Evolutionary conservation across 2,329 filamentous ascomycete genomes (phyloP).

Genomic region (Emmonsia crescens): DNA sequence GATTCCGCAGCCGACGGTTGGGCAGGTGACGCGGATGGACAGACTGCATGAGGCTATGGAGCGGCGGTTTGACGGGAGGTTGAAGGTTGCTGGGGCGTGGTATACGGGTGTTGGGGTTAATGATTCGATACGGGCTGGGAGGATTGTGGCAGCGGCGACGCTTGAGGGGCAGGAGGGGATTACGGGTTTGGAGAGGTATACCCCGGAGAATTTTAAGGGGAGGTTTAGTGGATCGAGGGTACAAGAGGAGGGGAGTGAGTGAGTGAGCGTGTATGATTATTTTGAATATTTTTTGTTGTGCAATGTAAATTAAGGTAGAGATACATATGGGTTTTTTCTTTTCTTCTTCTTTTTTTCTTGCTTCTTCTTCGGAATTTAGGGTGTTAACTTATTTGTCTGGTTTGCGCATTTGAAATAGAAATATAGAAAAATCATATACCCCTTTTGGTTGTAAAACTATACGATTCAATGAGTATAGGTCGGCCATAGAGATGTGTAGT

Average conservation of each 20-base stretch:
- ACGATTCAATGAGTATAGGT: not conserved
- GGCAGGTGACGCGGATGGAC: slow-evolving; percentile 56
- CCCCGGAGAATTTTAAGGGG: not conserved
- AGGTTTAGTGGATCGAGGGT: not conserved
- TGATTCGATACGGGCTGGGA: slow-evolving; percentile 47
- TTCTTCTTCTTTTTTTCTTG: too few relatives aligned
- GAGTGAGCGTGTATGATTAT: not conserved
- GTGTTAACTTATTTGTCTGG: not conserved
- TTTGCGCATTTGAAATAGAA: not conserved
- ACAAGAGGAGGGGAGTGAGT: not conserved
- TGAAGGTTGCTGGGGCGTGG: slow-evolving; percentile 52
- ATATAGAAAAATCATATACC: not conserved
- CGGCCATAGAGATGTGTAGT: not conserved
- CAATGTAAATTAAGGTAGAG: not conserved
- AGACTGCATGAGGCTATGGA: slow-evolving; percentile 46
- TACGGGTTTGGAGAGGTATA: slow-evolving; percentile 28
- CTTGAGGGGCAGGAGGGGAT: slow-evolving; percentile 17
- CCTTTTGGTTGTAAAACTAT: not conserved
- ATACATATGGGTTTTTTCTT: not conserved
- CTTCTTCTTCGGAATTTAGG: not conserved
- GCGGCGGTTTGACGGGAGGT: slow-evolving; percentile 47
- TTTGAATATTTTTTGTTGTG: not conserved
- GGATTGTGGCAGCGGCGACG: slow-evolving; percentile 36
- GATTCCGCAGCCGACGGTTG: slow-evolving; percentile 82
- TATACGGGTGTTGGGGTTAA: slow-evolving; percentile 42